Evolutionary conservation across 495 filamentous ascomycete genomes (phyloP).

Genomic region (Articulospora tetracladia): DNA sequence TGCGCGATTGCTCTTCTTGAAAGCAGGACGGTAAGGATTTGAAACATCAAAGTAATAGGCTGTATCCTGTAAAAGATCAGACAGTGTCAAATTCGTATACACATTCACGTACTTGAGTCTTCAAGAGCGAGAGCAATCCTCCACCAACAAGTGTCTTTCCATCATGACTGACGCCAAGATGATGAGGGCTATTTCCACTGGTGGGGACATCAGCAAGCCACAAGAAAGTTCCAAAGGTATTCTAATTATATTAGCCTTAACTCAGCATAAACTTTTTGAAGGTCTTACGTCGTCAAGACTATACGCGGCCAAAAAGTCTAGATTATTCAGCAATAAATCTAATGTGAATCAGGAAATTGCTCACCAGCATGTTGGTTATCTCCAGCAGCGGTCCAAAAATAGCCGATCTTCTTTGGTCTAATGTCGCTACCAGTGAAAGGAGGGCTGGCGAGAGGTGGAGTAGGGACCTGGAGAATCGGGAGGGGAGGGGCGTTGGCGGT

Average conservation of each 20-base stretch:
- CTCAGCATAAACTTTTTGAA: too few species aligned
- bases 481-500: slow-evolving; percentile 45
- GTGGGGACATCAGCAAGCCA: slow-evolving; percentile 56
- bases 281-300: slow-evolving; percentile 60
- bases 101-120: slow-evolving; percentile 36
- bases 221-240: slow-evolving; percentile 57
- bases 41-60: slow-evolving; percentile 60
- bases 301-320: slow-evolving; percentile 57
- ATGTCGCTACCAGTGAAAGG: slow-evolving; percentile 51
- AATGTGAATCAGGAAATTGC: slow-evolving; percentile 11
- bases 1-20: slow-evolving; percentile 54
- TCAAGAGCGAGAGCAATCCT: slow-evolving; percentile 57
- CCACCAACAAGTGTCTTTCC: slow-evolving; percentile 58
- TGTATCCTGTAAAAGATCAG: slow-evolving; percentile 37
- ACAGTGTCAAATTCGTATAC: background rate
- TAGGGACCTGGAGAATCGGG: slow-evolving; percentile 56
- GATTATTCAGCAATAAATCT: background rate
- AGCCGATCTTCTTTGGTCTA: slow-evolving; percentile 63
- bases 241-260: too few species aligned
- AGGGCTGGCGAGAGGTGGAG: slow-evolving; percentile 49
- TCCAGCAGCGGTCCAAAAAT: slow-evolving; percentile 59
- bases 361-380: slow-evolving; percentile 51
- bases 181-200: slow-evolving; percentile 59
- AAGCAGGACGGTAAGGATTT: slow-evolving; percentile 54
- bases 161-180: slow-evolving; percentile 52